Evolutionary conservation across 2,329 filamentous ascomycete species (phyloP).

Genomic region (Thielaviopsis euricoi): DNA sequence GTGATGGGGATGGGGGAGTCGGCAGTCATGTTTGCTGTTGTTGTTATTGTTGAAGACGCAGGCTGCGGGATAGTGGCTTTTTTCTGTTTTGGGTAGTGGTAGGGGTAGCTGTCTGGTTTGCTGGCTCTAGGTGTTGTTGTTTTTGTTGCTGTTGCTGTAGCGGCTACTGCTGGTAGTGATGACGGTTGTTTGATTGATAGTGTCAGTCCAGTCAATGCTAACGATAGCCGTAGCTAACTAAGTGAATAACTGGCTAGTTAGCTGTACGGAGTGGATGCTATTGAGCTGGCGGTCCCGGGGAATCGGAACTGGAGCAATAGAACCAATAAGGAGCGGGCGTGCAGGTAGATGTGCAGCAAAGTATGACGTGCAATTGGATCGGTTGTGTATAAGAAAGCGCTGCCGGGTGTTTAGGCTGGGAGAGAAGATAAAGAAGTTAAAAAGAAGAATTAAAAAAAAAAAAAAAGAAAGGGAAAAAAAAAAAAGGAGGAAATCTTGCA

Average conservation of each 20-base stretch:
- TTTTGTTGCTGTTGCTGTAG: too few relatives aligned
- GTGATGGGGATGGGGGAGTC: constrained; percentile 66
- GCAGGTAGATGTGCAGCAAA: neutral
- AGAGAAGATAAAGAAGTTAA: neutral
- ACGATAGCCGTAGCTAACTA: too few relatives aligned
- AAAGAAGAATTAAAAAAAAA: neutral
- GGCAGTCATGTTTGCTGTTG: neutral
- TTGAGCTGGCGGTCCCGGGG: neutral
- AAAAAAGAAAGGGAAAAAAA: neutral
- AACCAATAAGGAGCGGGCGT: neutral
- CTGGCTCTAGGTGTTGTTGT: neutral
- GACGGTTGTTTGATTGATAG: too few relatives aligned
- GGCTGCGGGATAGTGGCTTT: neutral
- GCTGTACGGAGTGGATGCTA: neutral
- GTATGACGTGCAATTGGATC: neutral
- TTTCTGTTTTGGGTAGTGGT: neutral
- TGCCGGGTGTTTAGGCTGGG: neutral
- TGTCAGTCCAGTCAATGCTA: too few relatives aligned
- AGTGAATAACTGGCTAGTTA: too few relatives aligned
- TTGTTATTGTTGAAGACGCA: too few relatives aligned
- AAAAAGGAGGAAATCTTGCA: neutral
- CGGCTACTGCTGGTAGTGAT: neutral
- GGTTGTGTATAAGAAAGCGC: neutral
- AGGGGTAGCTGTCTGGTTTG: neutral
- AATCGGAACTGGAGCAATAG: constrained; percentile 1